Base-by-base conservation (phyloP, 805 yeast species). In the Candida suzukii region DNA sequence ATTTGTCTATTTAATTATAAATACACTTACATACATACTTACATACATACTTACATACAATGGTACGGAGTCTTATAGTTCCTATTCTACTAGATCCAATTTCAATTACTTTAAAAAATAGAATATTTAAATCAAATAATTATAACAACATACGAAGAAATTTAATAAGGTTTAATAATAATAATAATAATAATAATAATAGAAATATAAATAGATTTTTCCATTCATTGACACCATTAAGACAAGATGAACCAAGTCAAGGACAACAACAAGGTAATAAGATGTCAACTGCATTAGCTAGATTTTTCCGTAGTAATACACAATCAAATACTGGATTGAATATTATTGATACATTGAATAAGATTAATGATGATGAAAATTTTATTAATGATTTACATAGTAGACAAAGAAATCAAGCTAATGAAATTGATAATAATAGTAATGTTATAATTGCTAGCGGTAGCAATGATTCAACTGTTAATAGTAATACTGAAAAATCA, bases 331-430 rank as follows among this genome's bases (percentile, higher is more conserved):
- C 54, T 0, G 60, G 58, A 1, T 45, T 50, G 3, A 57, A 58
- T 39, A 58, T 58, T 18, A 48, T 52, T 4, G 53, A 54, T 38
- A 48, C 54, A 12, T 46, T 58, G 16, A 57, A 51, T 21, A 57
- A 55, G 39, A 52, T 58, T 17, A 57, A 37, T 14, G 51, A 54
- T 33, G 61, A 54, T 40, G 47, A 49, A n/a, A 46, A 43, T 27
- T 48, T 48, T 38, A 37, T 41, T 18, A 35, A 46, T 18, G 46
- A 50, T 30, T 24, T 50, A 18, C 44, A 42, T 28, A 28, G 42
- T 18, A 37, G 35, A 14, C 16, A 29, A 13, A 12, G 16, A 16
- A 12, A 12, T 12, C 11, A 30, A 30, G 20, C 4, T n/a, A 19
- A 30, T n/a, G 26, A 11, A 24, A 30, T 4, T 30, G 12, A 30